A percentile compares a stretch with the other conserved stretches of the same genome.
Conservation (phyloP, 2,329 filamentous ascomycete species). For the Ophiostoma montium region DNA sequence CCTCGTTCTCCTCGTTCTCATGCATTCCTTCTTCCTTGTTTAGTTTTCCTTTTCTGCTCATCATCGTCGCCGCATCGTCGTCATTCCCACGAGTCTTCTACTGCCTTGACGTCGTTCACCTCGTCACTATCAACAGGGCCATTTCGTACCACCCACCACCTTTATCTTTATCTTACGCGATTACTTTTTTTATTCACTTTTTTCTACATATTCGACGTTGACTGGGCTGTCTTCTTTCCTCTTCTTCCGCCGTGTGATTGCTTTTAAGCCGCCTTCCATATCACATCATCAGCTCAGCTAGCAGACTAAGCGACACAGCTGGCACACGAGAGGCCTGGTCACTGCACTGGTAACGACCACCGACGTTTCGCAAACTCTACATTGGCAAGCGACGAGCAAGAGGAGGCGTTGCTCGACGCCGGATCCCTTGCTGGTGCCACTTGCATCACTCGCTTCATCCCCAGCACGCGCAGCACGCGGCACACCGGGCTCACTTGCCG, state of each 20-base stretch:
- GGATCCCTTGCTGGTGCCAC: not conserved
- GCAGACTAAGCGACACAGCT: not conserved
- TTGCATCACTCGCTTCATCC: not conserved
- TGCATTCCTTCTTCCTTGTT: not conserved
- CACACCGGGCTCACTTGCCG: not conserved
- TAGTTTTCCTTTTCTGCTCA: not conserved
- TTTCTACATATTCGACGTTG: no score
- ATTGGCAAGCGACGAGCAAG: not conserved
- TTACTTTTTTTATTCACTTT: no score
- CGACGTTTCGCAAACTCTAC: conserved; percentile 6
- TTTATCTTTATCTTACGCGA: no score
- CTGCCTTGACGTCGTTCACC: no score
- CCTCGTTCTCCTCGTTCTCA: not conserved
- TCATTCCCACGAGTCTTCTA: no score
- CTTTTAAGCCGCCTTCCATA: not conserved
- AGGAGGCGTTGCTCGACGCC: not conserved
- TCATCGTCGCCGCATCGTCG: not conserved
- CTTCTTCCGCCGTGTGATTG: no score
- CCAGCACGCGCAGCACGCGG: no score
- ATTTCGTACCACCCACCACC: no score
- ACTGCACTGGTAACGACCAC: conserved; percentile 2
- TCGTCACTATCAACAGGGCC: no score
- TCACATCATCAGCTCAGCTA: not conserved
- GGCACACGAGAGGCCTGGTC: not conserved
- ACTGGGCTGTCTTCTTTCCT: not conserved